A percentile compares a stretch with the other conserved stretches of the same genome.
Conservation (phyloP, 2,329 filamentous ascomycete species). For the Penicillium thymicola region DNA sequence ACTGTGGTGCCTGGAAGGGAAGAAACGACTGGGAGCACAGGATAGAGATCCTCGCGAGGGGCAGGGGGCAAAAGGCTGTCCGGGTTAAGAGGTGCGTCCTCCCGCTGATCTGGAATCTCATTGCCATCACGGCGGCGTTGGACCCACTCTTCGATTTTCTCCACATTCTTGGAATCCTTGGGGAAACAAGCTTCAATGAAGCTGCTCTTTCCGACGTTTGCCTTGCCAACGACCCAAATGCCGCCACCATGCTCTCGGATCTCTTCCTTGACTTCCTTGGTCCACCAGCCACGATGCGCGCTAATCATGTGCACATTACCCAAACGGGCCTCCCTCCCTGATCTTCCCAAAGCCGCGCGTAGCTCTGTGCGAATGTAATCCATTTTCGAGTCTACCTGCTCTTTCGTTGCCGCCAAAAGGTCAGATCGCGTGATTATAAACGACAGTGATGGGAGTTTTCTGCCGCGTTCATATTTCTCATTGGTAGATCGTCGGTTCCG, state of each 20-base stretch:
- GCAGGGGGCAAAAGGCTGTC: slow-evolving; percentile 69
- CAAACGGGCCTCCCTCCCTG: slow-evolving; percentile 68
- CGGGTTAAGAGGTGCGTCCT: slow-evolving; percentile 24
- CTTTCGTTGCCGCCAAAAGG: slow-evolving; percentile 76
- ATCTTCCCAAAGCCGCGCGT: slow-evolving; percentile 68
- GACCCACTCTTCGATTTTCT: slow-evolving; percentile 36
- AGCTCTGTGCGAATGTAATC: slow-evolving; percentile 77
- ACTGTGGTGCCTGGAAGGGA: slow-evolving; percentile 89
- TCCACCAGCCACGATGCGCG: slow-evolving; percentile 87
- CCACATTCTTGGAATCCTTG: slow-evolving; percentile 57
- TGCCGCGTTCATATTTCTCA: slow-evolving; percentile 63
- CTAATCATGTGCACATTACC: slow-evolving; percentile 88
- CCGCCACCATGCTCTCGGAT: slow-evolving; percentile 81
- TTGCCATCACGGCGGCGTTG: slow-evolving; percentile 27
- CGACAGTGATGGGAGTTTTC: slow-evolving; percentile 74
- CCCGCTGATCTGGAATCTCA: slow-evolving; percentile 10
- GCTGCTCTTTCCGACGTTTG: slow-evolving; percentile 94
- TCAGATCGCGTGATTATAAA: slow-evolving; percentile 91
- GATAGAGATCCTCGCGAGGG: slow-evolving; percentile 70
- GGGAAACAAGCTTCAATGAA: slow-evolving; percentile 87
- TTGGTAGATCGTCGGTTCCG: slow-evolving; percentile 73
- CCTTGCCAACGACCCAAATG: slow-evolving; percentile 96
- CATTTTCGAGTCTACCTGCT: slow-evolving; percentile 81
- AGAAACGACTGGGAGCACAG: slow-evolving; percentile 81
- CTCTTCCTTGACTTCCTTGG: slow-evolving; percentile 76